Evolutionary conservation across 1,139 yeast species (phyloP), one percentile per base, ranked within the genome.

Genomic region (Blastobotrys malaysiensis): DNA sequence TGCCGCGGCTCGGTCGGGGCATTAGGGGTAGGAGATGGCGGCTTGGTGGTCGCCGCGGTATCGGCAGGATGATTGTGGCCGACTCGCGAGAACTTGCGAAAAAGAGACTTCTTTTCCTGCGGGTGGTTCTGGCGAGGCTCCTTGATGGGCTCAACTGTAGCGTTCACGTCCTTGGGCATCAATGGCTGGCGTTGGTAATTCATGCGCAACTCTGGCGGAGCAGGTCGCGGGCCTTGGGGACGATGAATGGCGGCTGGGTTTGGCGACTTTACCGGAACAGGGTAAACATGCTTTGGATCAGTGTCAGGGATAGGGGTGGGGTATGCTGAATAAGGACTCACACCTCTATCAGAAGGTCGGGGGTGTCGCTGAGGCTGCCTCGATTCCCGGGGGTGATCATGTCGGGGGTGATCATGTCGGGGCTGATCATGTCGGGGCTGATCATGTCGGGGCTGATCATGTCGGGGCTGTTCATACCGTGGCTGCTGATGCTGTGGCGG

Each of bases 1-100:
- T 72, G 75, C 54, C 63, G 64, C 57, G 66, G 59, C 59, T 69
- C 67, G 43, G 56, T 49, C 39, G 61, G 36, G 36, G 13, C 9
- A 26, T 26, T 44, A 5, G 53, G 49, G 7, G 45, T 48, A 3
- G 53, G 50, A 4, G 64, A 63, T 7, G 64, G 63, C 16, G 62
- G 60, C 44, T 61, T 52, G 22, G 56, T 55, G n/a, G 63, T 61
- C 18, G 52, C 56, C n/a, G n/a, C n/a, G n/a, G n/a, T n/a, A 9
- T 58, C 49, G 5, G 62, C 51, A n/a, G 36, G 5, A 26, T 26
- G 9, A 11, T 26, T 26, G 13, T 26, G 36, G 9, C 9, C 9
- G 9, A 26, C 36, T 7, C 36, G 9, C 3, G 36, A 26, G 36
- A 26, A 26, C 36, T 26, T 26, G 36, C 36, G 36, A 26, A 26